phyloP scores from a whole-genome alignment of 768 basidiomycete genomes.

The Panus rudis region DNA sequence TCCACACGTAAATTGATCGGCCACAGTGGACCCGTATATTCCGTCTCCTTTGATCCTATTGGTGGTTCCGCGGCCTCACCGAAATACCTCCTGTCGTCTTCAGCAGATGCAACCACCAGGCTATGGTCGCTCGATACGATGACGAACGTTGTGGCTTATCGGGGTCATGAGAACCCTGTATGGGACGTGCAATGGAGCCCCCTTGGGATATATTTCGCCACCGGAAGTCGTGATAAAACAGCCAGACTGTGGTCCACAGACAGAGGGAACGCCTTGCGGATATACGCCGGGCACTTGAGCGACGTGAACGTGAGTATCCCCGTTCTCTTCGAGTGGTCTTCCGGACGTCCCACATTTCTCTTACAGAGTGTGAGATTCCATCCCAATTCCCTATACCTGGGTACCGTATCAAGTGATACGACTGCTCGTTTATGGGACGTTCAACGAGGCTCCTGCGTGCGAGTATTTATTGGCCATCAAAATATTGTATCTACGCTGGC shows the following conservation, averaged over 20 bases:
- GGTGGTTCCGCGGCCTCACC: slow-evolving; percentile 83
- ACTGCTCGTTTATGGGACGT: slow-evolving; percentile 97
- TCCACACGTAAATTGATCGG: slow-evolving; percentile 94
- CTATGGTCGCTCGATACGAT: slow-evolving; percentile 96
- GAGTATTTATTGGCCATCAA: slow-evolving; percentile 94
- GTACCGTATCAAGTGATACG: slow-evolving; percentile 94
- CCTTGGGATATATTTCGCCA: slow-evolving; percentile 97
- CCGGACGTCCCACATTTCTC: neutral
- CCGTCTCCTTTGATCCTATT: slow-evolving; percentile 87
- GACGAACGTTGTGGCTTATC: slow-evolving; percentile 87
- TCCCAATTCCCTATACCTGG: slow-evolving; percentile 95
- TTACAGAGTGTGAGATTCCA: slow-evolving; percentile 89
- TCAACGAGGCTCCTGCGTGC: slow-evolving; percentile 88
- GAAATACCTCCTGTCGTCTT: slow-evolving; percentile 82
- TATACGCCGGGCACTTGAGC: slow-evolving; percentile 93
- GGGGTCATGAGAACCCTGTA: slow-evolving; percentile 94
- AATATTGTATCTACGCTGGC: slow-evolving; percentile 81
- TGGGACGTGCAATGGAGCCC: slow-evolving; percentile 99
- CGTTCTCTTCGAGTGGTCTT: neutral
- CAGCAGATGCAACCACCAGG: slow-evolving; percentile 85
- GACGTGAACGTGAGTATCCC: slow-evolving; percentile 83
- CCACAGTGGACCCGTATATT: slow-evolving; percentile 95
- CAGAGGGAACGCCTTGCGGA: slow-evolving; percentile 72
- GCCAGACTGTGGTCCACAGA: slow-evolving; percentile 97
- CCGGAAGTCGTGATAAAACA: slow-evolving; percentile 87